A percentile compares a stretch with the other conserved stretches of the same genome.
Conservation (phyloP, 306 rosid species). For the Fagus sylvatica region DNA sequence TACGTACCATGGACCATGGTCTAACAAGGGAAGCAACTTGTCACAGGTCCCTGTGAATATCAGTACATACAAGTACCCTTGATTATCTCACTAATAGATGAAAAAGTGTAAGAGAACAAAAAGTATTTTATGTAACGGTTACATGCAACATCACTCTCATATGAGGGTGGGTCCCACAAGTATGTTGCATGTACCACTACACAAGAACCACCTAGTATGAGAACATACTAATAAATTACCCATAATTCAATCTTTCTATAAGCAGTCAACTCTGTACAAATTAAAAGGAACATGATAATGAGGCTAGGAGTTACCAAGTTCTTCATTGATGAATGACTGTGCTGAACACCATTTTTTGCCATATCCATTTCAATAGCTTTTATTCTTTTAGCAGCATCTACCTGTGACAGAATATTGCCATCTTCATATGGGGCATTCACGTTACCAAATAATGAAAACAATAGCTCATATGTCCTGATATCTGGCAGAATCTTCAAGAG, state of each 20-base stretch:
- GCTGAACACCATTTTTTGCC: slow-evolving; percentile 64
- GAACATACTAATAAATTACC: not conserved
- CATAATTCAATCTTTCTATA: not conserved
- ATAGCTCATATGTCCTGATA: slow-evolving; percentile 66
- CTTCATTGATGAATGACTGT: slow-evolving; percentile 64
- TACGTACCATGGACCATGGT: not conserved
- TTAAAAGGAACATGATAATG: slow-evolving; percentile 17
- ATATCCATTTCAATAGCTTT: slow-evolving; percentile 72
- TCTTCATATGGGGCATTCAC: slow-evolving; percentile 80
- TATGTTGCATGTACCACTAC: too few relatives aligned
- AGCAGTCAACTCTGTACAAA: not conserved
- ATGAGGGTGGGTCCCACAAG: too few relatives aligned
- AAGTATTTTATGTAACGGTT: too few relatives aligned
- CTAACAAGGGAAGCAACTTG: not conserved
- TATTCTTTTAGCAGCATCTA: slow-evolving; percentile 61
- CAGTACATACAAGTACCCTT: not conserved
- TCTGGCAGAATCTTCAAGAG: slow-evolving; percentile 54
- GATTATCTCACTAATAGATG: not conserved
- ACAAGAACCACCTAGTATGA: not conserved
- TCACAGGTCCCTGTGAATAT: not conserved
- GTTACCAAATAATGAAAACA: slow-evolving; percentile 72
- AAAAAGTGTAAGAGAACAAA: not conserved
- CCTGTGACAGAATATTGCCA: slow-evolving; percentile 61
- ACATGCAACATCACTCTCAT: too few relatives aligned
- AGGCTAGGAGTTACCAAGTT: slow-evolving; percentile 53